Percentiles rank a stretch among this genome's conserved stretches.
phyloP scores from a whole-genome alignment of 371 early-diverging fungal genomes.

The Rhizomucor pusillus region DNA sequence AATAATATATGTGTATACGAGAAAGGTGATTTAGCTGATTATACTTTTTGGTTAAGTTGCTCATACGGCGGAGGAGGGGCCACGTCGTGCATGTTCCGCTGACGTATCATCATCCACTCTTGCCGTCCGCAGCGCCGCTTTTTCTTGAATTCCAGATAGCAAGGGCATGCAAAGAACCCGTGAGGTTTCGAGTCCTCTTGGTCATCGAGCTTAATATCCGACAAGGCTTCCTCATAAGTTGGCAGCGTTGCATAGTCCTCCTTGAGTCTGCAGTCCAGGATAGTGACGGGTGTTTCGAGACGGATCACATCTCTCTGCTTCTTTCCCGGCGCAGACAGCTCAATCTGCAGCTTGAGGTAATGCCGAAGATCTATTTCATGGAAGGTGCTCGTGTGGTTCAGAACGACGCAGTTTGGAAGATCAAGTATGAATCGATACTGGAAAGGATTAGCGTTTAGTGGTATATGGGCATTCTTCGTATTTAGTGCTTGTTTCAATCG shows the following conservation, averaged over 20 bases:
- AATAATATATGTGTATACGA: too few relatives aligned
- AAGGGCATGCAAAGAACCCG: conserved; percentile 42
- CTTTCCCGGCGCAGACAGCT: conserved; percentile 22
- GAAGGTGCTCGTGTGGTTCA: conserved; percentile 42
- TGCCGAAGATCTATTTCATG: conserved; percentile 40
- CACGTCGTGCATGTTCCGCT: conserved; percentile 7
- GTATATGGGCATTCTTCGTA: conserved; percentile 44
- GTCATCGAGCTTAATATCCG: conserved; percentile 21
- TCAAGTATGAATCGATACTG: conserved; percentile 40
- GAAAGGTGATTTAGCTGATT: too few relatives aligned
- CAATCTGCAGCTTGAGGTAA: conserved; percentile 35
- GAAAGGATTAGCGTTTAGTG: conserved; percentile 30
- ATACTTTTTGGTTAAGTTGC: conserved; percentile 1
- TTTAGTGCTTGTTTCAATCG: conserved; percentile 29
- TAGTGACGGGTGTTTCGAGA: conserved; percentile 45
- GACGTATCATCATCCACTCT: conserved; percentile 30
- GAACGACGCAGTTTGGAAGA: conserved; percentile 36
- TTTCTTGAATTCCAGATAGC: conserved; percentile 44
- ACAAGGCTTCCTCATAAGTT: conserved; percentile 37
- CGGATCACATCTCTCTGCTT: conserved; percentile 21
- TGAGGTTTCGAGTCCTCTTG: conserved; percentile 21
- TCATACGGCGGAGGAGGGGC: conserved; percentile 12
- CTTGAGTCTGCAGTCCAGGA: conserved; percentile 44
- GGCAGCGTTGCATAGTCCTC: conserved; percentile 41
- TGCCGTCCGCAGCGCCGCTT: conserved; percentile 19